Evolutionary conservation across 208 protist species (phyloP), one percentile per base, ranked within the genome.

Genomic region (Crithidia sp.): DNA sequence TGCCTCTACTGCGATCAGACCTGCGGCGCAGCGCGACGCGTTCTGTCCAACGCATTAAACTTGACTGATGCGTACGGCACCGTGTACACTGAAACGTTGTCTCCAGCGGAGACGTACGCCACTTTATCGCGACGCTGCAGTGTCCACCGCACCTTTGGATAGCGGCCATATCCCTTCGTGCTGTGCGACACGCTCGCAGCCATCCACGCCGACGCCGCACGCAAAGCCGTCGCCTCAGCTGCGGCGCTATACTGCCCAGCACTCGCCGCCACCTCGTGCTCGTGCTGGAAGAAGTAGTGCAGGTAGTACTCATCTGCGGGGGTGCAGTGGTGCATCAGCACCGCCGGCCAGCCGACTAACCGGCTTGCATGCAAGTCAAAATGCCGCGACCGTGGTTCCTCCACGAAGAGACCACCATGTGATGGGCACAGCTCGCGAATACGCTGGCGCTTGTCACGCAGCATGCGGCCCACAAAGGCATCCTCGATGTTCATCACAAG

Each of bases 281-380:
- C 64, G 7, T 49, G 52, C 12, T 40, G 66, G 66, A 78, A 78
- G 52, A 28, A 78, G 52, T 71, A 53, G 36, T 73, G 74, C 58
- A 71, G 19, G n/a, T 16, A 58, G 47, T 68, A 68, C 41, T 28
- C 14, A 49, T 78, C 65, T 0, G 53, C n/a, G 3, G 74, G 67
- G 7, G 19, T 19, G 28, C 14, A 28, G 50, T 61, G 74, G 44
- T 78, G 74, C 28, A 67, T 39, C 5, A 77, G 55, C 14, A 66
- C 49, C 3, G 71, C 43, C 3, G 53, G 7, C 60, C 62, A 76
- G 12, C 41, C 36, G 14, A 76, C 39, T 8, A 43, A 19, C 4
- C 45, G 45, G 7, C 12, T n/a, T 5, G n/a, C 43, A 2, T 45
- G 5, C 58, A 16, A 19, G 28, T 59, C 36, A 7, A 17, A n/a